phyloP scores from a whole-genome alignment of 108 stramenopile species.

The Aurantiochytrium sp. region DNA sequence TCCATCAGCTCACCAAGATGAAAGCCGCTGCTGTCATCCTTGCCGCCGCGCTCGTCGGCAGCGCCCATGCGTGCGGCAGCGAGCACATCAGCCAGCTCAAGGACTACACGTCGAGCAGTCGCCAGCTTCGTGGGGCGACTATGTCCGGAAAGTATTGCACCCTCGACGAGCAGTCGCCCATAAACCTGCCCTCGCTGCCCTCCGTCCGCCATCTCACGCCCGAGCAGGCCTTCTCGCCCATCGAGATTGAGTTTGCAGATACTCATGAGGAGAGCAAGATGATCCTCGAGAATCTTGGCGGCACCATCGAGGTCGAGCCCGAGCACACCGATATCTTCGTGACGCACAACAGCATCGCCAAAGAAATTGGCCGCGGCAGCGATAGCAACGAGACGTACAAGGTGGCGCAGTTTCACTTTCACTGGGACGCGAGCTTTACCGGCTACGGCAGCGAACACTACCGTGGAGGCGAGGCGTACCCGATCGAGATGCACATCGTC shows the following conservation, averaged over 20 bases:
- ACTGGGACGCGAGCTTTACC: neutral
- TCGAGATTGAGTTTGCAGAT: neutral
- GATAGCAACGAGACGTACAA: neutral
- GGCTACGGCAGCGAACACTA: conserved; percentile 1
- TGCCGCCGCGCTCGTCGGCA: too few relatives aligned
- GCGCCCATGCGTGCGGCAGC: too few relatives aligned
- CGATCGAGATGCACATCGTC: conserved; percentile 3
- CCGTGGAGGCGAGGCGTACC: neutral
- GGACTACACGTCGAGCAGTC: too few relatives aligned
- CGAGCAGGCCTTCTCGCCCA: neutral
- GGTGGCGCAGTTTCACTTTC: conserved; percentile 26
- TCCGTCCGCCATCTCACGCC: neutral
- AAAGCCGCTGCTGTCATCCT: too few relatives aligned
- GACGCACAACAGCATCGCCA: neutral
- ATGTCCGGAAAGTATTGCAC: too few relatives aligned
- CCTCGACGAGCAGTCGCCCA: too few relatives aligned
- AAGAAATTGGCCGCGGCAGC: neutral
- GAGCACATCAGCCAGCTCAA: too few relatives aligned
- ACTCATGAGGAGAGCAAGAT: neutral
- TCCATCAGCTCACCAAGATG: too few relatives aligned
- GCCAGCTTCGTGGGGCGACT: too few relatives aligned
- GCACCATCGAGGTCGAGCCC: neutral
- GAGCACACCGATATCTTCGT: neutral
- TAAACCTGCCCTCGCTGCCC: too few relatives aligned
- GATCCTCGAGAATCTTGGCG: neutral